phyloP scores from a whole-genome alignment of 139 green algal species.

The Parachlorella kessleri region DNA sequence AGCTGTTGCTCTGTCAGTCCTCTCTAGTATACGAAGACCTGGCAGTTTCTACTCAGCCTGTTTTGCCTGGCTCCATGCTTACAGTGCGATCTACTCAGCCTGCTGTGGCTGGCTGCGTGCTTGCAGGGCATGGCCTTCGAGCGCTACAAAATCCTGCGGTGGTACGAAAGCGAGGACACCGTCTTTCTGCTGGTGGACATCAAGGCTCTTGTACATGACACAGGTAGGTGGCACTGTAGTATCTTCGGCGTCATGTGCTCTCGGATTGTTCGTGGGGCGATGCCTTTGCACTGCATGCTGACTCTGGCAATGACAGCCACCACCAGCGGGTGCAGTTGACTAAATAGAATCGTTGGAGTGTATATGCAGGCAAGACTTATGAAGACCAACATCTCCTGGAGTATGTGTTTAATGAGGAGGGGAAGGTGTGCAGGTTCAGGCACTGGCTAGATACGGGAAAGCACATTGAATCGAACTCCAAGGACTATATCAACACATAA shows the following conservation, averaged over 20 bases:
- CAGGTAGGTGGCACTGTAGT: not conserved
- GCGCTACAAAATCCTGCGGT: slow-evolving; percentile 1
- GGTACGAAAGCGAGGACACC: not conserved
- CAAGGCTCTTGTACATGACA: not conserved
- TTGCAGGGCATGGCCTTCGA: slow-evolving; percentile 2
- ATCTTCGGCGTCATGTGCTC: not conserved
- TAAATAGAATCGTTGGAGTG: not conserved
- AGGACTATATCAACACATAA: not conserved
- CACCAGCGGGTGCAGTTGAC: not conserved
- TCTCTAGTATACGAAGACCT: too few relatives aligned
- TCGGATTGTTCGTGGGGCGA: not conserved
- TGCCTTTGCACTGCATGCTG: not conserved
- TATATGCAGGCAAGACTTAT: not conserved
- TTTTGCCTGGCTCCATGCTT: too few relatives aligned
- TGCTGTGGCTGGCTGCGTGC: too few relatives aligned
- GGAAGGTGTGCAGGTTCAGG: not conserved
- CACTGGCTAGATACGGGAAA: not conserved
- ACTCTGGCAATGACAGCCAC: not conserved
- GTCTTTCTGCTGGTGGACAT: slow-evolving; percentile 6
- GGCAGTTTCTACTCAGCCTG: too few relatives aligned
- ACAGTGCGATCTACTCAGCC: too few relatives aligned
- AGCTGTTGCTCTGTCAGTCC: not conserved
- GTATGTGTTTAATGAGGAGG: not conserved
- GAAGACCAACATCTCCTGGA: not conserved
- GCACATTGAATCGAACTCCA: not conserved